Conservation (phyloP, 2,329 filamentous ascomycete genomes). For the Aspergillus transmontanensis region DNA sequence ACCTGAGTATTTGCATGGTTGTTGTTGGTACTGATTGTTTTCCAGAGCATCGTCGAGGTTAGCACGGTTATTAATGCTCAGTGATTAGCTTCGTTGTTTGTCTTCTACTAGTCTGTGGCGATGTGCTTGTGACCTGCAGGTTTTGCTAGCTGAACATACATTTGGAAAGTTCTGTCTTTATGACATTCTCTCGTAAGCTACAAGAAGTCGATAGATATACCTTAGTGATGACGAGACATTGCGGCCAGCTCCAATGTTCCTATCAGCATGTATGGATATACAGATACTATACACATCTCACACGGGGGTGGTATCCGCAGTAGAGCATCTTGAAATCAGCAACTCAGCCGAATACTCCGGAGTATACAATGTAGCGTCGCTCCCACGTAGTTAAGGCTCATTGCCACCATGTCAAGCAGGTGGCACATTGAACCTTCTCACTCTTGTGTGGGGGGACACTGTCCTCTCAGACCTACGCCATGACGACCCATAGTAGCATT, state of each 20-base stretch:
- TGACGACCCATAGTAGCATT: too few species aligned
- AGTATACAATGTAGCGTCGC: too few species aligned
- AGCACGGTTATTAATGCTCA: constrained; percentile 19
- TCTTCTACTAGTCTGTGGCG: not conserved
- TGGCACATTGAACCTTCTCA: too few species aligned
- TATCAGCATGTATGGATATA: not conserved
- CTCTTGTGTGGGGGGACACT: too few species aligned
- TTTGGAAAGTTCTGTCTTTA: too few species aligned
- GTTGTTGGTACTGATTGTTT: not conserved
- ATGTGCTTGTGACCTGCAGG: not conserved
- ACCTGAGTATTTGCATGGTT: not conserved
- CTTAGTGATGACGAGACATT: not conserved
- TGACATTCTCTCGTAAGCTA: not conserved
- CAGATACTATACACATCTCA: not conserved
- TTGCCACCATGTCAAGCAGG: too few species aligned
- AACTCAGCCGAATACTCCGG: too few species aligned
- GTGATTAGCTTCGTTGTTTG: not conserved
- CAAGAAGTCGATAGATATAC: not conserved
- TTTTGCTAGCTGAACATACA: not conserved
- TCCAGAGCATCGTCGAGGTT: constrained; percentile 24
- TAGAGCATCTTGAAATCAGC: too few species aligned
- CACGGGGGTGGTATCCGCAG: not conserved
- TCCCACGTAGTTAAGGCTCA: not conserved
- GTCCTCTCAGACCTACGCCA: too few species aligned
- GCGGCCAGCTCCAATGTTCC: not conserved